Percentiles rank a stretch among this genome's conserved stretches.
Conservation (phyloP, 352 stramenopile species). For the Phytopythium ostracodes region DNA sequence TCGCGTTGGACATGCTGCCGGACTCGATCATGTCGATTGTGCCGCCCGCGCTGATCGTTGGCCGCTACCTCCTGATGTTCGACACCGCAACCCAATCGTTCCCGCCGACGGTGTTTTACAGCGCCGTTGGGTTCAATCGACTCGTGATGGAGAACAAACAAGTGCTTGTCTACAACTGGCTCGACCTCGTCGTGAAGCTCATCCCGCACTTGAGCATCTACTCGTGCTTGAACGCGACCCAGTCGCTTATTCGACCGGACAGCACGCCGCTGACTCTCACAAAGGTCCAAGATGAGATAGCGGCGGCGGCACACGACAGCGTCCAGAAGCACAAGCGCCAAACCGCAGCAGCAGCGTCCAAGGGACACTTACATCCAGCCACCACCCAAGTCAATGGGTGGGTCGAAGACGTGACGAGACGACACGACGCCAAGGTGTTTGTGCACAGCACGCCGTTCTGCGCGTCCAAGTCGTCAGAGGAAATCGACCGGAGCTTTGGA, state of each 20-base stretch:
- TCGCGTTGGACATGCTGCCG: conserved; percentile 11
- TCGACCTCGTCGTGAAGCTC: conserved; percentile 15
- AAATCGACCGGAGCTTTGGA: background rate
- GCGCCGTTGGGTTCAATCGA: conserved; percentile 16
- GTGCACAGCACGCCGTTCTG: conserved; percentile 15
- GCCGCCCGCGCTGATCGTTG: conserved; percentile 12
- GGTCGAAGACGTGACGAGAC: too few species aligned
- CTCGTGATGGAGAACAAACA: conserved; percentile 20
- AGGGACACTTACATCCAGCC: background rate
- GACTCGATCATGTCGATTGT: conserved; percentile 9
- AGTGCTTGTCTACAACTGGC: conserved; percentile 11
- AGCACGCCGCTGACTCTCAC: background rate
- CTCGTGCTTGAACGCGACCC: conserved; percentile 10
- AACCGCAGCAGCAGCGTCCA: background rate
- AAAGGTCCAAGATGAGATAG: background rate
- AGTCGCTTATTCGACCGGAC: conserved; percentile 11
- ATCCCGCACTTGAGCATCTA: conserved; percentile 20
- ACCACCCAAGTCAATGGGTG: conserved; percentile 3
- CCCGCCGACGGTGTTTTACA: conserved; percentile 9
- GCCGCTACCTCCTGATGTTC: conserved; percentile 11
- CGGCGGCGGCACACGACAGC: background rate
- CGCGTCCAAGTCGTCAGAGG: background rate
- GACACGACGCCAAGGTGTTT: too few species aligned
- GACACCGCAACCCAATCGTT: conserved; percentile 7
- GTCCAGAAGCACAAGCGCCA: background rate